Base-by-base conservation (phyloP, 1,139 yeast species). In the Taphrina wiesneri region DNA sequence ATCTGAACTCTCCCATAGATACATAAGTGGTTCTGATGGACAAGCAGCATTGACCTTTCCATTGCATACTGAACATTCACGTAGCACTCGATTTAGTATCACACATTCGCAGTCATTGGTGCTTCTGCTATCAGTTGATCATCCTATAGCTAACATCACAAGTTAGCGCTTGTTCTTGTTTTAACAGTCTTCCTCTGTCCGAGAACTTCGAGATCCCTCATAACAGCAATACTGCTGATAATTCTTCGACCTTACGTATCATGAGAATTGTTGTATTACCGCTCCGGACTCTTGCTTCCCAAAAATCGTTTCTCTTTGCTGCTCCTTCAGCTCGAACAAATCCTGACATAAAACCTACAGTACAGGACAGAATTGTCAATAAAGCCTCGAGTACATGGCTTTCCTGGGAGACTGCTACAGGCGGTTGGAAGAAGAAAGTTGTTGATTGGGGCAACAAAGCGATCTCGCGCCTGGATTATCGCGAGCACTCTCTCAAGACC, bases 391-490 rank as follows among this genome's bases (percentile, higher is more conserved):
- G 36, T 21, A 45, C 64, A 15, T 65, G 67, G 67, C 32, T 36
- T 25, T 36, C 49, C 1, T 65, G 67, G 67, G 72, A 70, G 49
- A 69, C 71, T 3, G 78, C 81, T 1, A 75, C 76, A 0, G 77
- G 74, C 62, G 71, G 74, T 4, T 71, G 72, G 25, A 78, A 78
- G 67, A 73, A 74, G 68, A 75, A 74, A 51, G 74, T 78, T 32
- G 80, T 78, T 4, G 49, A 70, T 3, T 70, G 67, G 52, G 74
- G 77, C 5, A 74, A 74, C n/a, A 71, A 70, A 56, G 70, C 79
- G 49, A 62, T 79, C 47, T 75, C 76, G 45, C 72, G 73, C 32
- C 74, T 77, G 2, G 76, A 79, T 2, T 80, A 81, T 81, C 73
- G 75, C 25, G 83, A 80, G 69, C 74, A 76, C 49, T 75, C 80